Evolutionary conservation across 371 early-diverging fungal genomes (phyloP).

Genomic region (Saksenaea vasiformis): DNA sequence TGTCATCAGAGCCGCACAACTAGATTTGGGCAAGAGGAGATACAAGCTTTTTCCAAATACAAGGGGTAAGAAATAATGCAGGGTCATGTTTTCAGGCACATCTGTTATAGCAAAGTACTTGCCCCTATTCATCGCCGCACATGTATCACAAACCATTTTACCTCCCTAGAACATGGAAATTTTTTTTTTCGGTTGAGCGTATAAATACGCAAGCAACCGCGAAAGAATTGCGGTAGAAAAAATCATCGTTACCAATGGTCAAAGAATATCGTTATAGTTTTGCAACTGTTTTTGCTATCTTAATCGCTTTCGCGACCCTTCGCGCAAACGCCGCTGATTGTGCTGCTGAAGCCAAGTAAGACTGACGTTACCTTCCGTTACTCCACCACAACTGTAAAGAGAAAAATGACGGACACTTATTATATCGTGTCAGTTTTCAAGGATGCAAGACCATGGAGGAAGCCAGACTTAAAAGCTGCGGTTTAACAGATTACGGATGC

Average conservation of each 20-base stretch:
- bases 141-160: not conserved
- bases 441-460: constrained; percentile 28
- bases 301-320: not conserved
- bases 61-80: not conserved
- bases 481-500: constrained; percentile 29
- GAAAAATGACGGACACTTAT: not conserved
- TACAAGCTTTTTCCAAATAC: not conserved
- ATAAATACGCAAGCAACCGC: not conserved
- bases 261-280: not conserved
- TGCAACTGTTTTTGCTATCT: not conserved
- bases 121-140: not conserved
- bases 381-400: not conserved
- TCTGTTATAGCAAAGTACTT: not conserved
- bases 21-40: no score
- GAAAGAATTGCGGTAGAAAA: not conserved
- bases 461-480: constrained; percentile 14
- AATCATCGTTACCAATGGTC: not conserved
- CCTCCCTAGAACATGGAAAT: not conserved
- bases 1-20: no score
- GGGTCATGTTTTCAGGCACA: not conserved
- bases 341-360: constrained; percentile 37
- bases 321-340: constrained; percentile 11
- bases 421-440: constrained; percentile 22
- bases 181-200: not conserved
- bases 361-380: not conserved